Evolutionary conservation across 768 basidiomycete genomes (phyloP), one percentile per base, ranked within the genome.

Genomic region (Lentinula guzmanii): DNA sequence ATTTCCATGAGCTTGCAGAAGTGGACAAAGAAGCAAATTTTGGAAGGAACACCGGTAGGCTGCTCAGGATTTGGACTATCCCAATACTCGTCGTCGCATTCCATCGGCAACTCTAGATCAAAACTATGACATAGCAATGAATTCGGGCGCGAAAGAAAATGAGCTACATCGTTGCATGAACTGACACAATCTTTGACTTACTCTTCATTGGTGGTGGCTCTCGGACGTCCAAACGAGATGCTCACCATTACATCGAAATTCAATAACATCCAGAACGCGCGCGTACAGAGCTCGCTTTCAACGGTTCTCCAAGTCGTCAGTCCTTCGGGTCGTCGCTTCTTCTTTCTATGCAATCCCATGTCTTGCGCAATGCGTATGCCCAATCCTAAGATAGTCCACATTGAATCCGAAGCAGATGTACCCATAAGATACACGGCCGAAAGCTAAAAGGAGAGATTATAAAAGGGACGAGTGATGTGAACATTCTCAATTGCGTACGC

Each of bases 161-260:
- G 41, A 18, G 46, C 39, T 55, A 7, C 15, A 1, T 16, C 4
- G 18, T 7, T 50, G 15, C 48, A 16, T 21, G 10, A n/a, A 10
- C 41, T 31, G 28, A 71, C 68, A 75, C 48, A 69, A 64, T 4
- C 70, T 67, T 1, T n/a, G 48, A 72, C 86, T 61, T 64, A 86
- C 84, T 90, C 90, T 70, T 88, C 88, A 51, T 90, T 87, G 53
- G 86, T 83, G 4, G 91, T 77, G 2, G 84, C 82, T 57, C 82
- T 79, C 0, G 88, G 85, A 16, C 91, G 78, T 9, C 91, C 91
- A 43, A 89, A 75, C 50, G 79, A 79, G 5, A 79, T 72, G 43
- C 80, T 79, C 46, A 74, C 77, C 63, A 66, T 69, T 54, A 80
- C 76, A 62, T 69, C 71, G 21, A 71, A 48, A 33, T 71, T 70